Conservation (phyloP, 2,329 filamentous ascomycete genomes). For the Tolypocladium inflatum region DNA sequence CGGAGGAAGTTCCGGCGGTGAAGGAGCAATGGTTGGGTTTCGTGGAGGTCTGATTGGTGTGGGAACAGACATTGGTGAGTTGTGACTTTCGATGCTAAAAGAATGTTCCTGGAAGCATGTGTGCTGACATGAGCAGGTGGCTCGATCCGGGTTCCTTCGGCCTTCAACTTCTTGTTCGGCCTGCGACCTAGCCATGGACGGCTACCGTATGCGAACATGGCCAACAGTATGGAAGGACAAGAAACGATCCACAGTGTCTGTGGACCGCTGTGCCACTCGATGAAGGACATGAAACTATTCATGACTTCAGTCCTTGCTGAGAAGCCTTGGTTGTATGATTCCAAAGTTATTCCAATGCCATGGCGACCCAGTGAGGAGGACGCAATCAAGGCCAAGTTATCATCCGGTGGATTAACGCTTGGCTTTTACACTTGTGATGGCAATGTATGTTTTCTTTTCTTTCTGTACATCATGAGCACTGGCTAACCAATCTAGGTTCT, state of each 20-base stretch:
- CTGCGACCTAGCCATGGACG: slow-evolving; percentile 13
- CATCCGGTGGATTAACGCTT: slow-evolving; percentile 13
- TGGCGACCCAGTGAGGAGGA: slow-evolving; percentile 23
- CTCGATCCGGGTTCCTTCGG: slow-evolving; percentile 20
- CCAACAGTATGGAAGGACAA: slow-evolving; percentile 24
- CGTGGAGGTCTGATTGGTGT: slow-evolving; percentile 22
- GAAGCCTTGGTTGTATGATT: slow-evolving; percentile 25
- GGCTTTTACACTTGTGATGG: slow-evolving; percentile 23
- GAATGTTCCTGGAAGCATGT: neutral
- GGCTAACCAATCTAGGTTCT: neutral
- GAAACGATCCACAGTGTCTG: slow-evolving; percentile 21
- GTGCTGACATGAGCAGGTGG: slow-evolving; percentile 5
- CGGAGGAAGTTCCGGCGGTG: slow-evolving; percentile 27
- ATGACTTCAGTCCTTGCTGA: slow-evolving; percentile 18
- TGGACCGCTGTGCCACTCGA: slow-evolving; percentile 21
- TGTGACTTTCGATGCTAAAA: neutral
- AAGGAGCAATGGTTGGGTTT: slow-evolving; percentile 23
- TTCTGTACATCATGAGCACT: neutral
- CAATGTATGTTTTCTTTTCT: neutral
- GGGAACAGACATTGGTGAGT: slow-evolving; percentile 22
- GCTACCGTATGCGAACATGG: slow-evolving; percentile 21
- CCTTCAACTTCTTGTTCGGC: slow-evolving; percentile 19
- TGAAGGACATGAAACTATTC: slow-evolving; percentile 10
- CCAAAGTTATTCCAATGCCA: slow-evolving; percentile 22
- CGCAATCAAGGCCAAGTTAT: slow-evolving; percentile 10